Evolutionary conservation across 345 rosid species (phyloP), one percentile per base, ranked within the genome.

Genomic region (Streptanthus diversifolius): DNA sequence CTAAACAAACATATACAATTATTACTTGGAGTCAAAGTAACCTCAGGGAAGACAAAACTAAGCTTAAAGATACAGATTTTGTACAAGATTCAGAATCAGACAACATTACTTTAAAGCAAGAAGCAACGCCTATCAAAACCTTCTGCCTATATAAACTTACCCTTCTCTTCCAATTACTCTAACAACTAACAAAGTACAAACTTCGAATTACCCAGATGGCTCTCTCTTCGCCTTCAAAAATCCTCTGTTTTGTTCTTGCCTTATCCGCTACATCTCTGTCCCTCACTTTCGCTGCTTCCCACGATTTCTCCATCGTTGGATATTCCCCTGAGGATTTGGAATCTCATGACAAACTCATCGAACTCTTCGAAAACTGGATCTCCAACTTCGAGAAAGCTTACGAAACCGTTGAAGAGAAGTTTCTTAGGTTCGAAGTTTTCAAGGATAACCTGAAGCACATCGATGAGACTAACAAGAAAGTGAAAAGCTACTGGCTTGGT

Each of bases 291-390:
- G 82, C 72, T 54, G 15, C 76, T 15, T 82, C 91, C 48, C 77
- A 48, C 6, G 93, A 91, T 32, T 84, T 79, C 66, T 92, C 98
- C 45, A 88, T 86, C 22, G 81, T 89, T 4, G 96, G 91, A 9
- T 89, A 85, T 49, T 74, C 89, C 13, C 83, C 84, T 0, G 84
- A 86, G 24, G 85, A 92, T 68, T 67, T 92, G 54, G 76, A 81
- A 19, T 88, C 91, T 73, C 82, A 72, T 27, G 87, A 80, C 57
- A 84, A 64, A 80, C 89, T 88, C 68, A 43, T 83, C 3, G 85
- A 85, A 60, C 86, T 88, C 35, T 89, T 89, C 8, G 91, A 91
- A 18, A 71, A 80, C n/a, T 88, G 98, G 98, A 79, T 84, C 77
- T 82, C 85, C 0, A 83, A 79, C 48, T 89, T 87, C 54, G 84